Evolutionary conservation across 1,284 basidiomycete genomes (phyloP).

Genomic region (Cryptococcus sp.): DNA sequence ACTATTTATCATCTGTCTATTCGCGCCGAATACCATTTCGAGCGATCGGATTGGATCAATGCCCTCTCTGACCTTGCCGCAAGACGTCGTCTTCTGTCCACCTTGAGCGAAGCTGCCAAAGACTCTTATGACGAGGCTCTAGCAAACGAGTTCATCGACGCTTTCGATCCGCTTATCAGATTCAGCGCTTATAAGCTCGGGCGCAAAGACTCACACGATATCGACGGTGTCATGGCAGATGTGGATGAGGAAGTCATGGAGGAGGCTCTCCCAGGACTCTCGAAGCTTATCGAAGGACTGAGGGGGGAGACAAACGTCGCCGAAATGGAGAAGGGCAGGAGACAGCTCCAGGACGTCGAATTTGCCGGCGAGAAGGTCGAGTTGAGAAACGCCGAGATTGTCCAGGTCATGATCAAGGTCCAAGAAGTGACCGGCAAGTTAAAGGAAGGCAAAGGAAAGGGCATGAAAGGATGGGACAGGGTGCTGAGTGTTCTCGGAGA

Average conservation of each 20-base stretch:
- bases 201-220: conserved; percentile 70
- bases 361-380: conserved; percentile 87
- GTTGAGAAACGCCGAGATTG: conserved; percentile 85
- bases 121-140: conserved; percentile 85
- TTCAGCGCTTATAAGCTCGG: conserved; percentile 86
- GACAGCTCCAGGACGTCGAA: conserved; percentile 62
- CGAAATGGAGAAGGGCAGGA: conserved; percentile 57
- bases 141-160: conserved; percentile 79
- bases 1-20: conserved; percentile 53
- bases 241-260: conserved; percentile 66
- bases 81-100: conserved; percentile 67
- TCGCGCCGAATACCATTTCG: conserved; percentile 54
- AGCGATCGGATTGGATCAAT: conserved; percentile 70
- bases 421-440: conserved; percentile 69
- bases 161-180: conserved; percentile 85
- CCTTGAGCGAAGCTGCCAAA: conserved; percentile 61
- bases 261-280: conserved; percentile 44
- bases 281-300: conserved; percentile 33
- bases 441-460: conserved; percentile 31
- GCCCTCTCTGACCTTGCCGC: conserved; percentile 76
- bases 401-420: conserved; percentile 80
- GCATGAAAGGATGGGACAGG: conserved; percentile 69
- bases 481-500: conserved; percentile 80
- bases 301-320: conserved; percentile 54
- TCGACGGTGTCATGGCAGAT: conserved; percentile 76